phyloP scores from a whole-genome alignment of 2,329 filamentous ascomycete species.

The Diaporthe caulivora region DNA sequence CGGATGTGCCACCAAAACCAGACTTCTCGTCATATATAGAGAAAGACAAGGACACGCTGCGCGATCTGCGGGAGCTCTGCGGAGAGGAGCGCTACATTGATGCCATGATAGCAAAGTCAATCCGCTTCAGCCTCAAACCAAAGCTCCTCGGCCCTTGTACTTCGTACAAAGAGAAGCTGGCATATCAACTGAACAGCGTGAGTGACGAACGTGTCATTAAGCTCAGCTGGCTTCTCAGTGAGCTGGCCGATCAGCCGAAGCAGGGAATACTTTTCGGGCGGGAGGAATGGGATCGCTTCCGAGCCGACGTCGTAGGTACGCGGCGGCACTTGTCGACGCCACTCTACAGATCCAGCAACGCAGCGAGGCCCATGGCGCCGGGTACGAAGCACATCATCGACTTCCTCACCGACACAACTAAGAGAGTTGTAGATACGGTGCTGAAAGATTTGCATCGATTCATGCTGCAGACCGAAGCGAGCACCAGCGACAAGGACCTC shows the following conservation, averaged over 20 bases:
- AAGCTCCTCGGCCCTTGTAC: conserved; percentile 75
- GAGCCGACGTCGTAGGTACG: conserved; percentile 41
- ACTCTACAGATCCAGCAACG: conserved; percentile 23
- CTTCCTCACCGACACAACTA: conserved; percentile 69
- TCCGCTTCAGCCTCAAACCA: conserved; percentile 69
- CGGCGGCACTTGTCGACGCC: conserved; percentile 22
- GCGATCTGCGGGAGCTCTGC: conserved; percentile 52
- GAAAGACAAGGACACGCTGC: conserved; percentile 61
- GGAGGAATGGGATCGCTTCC: conserved; percentile 56
- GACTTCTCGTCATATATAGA: conserved; percentile 56
- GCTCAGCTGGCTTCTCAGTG: conserved; percentile 65
- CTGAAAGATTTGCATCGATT: conserved; percentile 50
- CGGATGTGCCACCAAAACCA: conserved; percentile 56
- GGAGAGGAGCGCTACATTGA: conserved; percentile 47
- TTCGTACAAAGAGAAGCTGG: conserved; percentile 71
- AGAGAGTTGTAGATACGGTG: conserved; percentile 54
- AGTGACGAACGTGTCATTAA: conserved; percentile 56
- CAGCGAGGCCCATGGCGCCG: background rate
- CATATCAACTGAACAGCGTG: conserved; percentile 70
- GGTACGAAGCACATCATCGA: conserved; percentile 69
- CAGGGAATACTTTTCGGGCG: conserved; percentile 64
- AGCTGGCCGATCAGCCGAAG: conserved; percentile 70
- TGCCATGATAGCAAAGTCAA: conserved; percentile 64
- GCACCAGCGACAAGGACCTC: conserved; percentile 32
- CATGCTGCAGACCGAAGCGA: conserved; percentile 1